Conservation (phyloP, 2,329 filamentous ascomycete genomes). For the Pezicula rhizophila region DNA sequence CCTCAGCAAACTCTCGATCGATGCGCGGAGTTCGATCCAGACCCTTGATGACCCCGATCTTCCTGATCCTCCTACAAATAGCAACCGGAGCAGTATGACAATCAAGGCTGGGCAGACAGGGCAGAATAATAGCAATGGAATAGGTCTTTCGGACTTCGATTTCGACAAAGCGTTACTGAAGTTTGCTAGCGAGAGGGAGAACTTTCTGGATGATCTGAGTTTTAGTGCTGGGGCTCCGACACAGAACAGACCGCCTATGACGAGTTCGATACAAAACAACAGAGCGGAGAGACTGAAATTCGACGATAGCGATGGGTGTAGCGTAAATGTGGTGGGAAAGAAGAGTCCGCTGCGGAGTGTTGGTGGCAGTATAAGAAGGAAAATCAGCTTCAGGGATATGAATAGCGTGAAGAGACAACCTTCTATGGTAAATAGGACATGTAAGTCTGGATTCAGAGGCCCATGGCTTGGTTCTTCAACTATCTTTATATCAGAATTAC, state of each 20-base stretch:
- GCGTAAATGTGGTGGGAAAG: slow-evolving; percentile 26
- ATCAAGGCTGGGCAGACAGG: slow-evolving; percentile 39
- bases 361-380: slow-evolving; percentile 82
- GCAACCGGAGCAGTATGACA: slow-evolving; percentile 61
- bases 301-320: slow-evolving; percentile 51
- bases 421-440: slow-evolving; percentile 60
- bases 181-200: slow-evolving; percentile 91
- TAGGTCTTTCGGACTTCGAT: slow-evolving; percentile 62
- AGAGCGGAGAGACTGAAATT: slow-evolving; percentile 76
- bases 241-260: slow-evolving; percentile 62
- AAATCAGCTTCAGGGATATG: slow-evolving; percentile 92
- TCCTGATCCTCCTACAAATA: slow-evolving; percentile 34
- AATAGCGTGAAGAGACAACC: slow-evolving; percentile 88
- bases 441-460: slow-evolving; percentile 42
- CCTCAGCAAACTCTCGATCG: slow-evolving; percentile 47
- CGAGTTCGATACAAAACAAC: slow-evolving; percentile 46
- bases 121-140: slow-evolving; percentile 12
- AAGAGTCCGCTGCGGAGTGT: slow-evolving; percentile 41
- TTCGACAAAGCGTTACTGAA: slow-evolving; percentile 91
- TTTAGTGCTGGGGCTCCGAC: slow-evolving; percentile 74
- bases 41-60: slow-evolving; percentile 51
- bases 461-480: not conserved
- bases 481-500: not conserved
- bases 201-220: slow-evolving; percentile 85
- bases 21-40: slow-evolving; percentile 46